Conservation (phyloP, 1,284 basidiomycete species). For the Trichosporon faecale region DNA sequence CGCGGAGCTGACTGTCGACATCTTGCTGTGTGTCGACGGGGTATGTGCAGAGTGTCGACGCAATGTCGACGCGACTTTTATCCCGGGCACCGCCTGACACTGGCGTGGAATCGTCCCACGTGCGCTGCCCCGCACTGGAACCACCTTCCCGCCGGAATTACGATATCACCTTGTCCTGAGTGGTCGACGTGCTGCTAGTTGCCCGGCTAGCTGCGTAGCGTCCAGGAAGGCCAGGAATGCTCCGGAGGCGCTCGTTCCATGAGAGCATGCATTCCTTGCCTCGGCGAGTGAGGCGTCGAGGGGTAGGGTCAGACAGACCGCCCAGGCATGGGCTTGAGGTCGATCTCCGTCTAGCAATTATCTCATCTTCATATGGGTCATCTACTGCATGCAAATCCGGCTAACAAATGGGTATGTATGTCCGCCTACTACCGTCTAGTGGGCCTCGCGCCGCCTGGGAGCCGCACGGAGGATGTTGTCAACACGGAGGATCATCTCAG, state of each 20-base stretch:
- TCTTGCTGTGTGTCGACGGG: not conserved
- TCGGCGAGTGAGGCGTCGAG: too few species aligned
- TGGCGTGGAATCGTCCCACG: slow-evolving; percentile 2
- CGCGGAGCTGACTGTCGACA: slow-evolving; percentile 6
- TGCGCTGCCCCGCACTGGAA: not conserved
- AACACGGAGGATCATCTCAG: slow-evolving; percentile 71
- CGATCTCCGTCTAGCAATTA: not conserved
- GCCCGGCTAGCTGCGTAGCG: not conserved
- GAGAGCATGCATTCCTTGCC: not conserved
- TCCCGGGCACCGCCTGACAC: not conserved
- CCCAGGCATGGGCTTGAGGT: not conserved
- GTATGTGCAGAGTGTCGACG: not conserved
- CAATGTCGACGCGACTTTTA: slow-evolving; percentile 1
- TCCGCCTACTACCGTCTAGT: slow-evolving; percentile 22
- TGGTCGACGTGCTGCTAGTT: not conserved
- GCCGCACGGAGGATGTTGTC: slow-evolving; percentile 60
- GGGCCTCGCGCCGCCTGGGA: slow-evolving; percentile 59
- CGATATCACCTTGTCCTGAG: not conserved
- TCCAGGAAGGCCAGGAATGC: too few species aligned
- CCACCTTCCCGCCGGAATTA: not conserved
- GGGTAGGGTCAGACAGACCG: not conserved
- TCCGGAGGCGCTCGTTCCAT: not conserved
- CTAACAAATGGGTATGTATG: slow-evolving; percentile 6
- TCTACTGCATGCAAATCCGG: slow-evolving; percentile 14
- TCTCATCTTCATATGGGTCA: not conserved